phyloP scores from a whole-genome alignment of 129 eudicot species.

The Escallonia rubra region DNA sequence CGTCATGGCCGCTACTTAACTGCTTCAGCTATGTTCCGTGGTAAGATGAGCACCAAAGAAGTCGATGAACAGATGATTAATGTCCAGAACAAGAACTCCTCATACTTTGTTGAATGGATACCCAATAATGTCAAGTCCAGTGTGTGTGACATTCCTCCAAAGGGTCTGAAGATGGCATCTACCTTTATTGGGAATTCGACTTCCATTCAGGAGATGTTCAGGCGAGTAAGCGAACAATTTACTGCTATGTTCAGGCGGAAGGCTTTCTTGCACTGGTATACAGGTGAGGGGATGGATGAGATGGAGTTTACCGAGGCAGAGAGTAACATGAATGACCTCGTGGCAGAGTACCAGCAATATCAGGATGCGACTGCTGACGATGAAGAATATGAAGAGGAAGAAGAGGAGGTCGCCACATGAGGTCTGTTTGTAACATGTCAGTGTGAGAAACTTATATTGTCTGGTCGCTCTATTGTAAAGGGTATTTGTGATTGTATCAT shows the following conservation, averaged over 20 bases:
- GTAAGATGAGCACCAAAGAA: constrained; percentile 44
- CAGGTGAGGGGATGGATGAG: constrained; percentile 23
- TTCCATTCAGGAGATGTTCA: constrained; percentile 38
- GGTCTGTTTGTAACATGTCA: neutral
- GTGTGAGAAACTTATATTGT: neutral
- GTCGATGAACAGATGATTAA: constrained; percentile 43
- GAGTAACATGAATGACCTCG: constrained; percentile 22
- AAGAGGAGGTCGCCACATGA: constrained; percentile 12
- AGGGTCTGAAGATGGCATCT: constrained; percentile 36
- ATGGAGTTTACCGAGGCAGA: constrained; percentile 23
- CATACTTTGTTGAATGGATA: constrained; percentile 44
- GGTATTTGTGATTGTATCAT: too few relatives aligned
- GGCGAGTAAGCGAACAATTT: constrained; percentile 29
- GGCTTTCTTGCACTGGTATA: constrained; percentile 25
- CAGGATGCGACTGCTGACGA: constrained; percentile 21
- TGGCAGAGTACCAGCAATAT: constrained; percentile 21
- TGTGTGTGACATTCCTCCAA: constrained; percentile 40
- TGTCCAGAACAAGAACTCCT: constrained; percentile 42
- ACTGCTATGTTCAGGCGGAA: constrained; percentile 20
- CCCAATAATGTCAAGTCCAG: constrained; percentile 40
- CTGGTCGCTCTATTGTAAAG: neutral
- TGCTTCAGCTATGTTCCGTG: constrained; percentile 46
- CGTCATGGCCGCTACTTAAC: constrained; percentile 40
- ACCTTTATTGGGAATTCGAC: constrained; percentile 38
- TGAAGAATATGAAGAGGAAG: constrained; percentile 15